phyloP scores from a whole-genome alignment of 805 yeast species.

The Teunomyces pallodes region DNA sequence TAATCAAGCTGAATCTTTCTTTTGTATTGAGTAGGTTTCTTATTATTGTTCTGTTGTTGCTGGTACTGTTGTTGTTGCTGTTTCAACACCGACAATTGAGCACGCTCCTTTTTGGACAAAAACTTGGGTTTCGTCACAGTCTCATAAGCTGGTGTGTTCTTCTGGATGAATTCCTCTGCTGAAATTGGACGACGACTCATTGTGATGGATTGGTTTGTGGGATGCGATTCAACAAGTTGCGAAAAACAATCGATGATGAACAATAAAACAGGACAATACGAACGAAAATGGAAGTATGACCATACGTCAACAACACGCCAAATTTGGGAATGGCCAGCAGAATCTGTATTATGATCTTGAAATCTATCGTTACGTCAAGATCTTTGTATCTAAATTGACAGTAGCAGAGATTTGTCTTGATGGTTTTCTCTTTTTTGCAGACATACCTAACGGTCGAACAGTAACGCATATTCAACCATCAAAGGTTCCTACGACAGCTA shows the following conservation, averaged over 20 bases:
- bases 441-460: too few relatives aligned
- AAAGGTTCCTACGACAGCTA: too few relatives aligned
- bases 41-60: slow-evolving; percentile 1
- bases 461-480: too few relatives aligned
- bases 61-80: slow-evolving; percentile 5
- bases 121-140: slow-evolving; percentile 18
- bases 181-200: slow-evolving; percentile 26
- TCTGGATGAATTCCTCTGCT: slow-evolving; percentile 19
- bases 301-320: neutral
- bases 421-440: too few relatives aligned
- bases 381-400: too few relatives aligned
- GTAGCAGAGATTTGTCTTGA: too few relatives aligned
- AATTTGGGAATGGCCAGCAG: neutral
- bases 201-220: neutral
- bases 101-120: slow-evolving; percentile 19
- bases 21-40: neutral
- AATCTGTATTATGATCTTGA: neutral
- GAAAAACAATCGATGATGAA: neutral
- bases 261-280: neutral
- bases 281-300: neutral
- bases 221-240: slow-evolving; percentile 2
- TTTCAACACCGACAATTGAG: slow-evolving; percentile 7
- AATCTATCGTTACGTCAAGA: too few relatives aligned
- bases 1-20: slow-evolving; percentile 1
- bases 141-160: slow-evolving; percentile 5